Evolutionary conservation across 2,329 filamentous ascomycete species (phyloP).

Genomic region (Pseudocercospora cruenta): DNA sequence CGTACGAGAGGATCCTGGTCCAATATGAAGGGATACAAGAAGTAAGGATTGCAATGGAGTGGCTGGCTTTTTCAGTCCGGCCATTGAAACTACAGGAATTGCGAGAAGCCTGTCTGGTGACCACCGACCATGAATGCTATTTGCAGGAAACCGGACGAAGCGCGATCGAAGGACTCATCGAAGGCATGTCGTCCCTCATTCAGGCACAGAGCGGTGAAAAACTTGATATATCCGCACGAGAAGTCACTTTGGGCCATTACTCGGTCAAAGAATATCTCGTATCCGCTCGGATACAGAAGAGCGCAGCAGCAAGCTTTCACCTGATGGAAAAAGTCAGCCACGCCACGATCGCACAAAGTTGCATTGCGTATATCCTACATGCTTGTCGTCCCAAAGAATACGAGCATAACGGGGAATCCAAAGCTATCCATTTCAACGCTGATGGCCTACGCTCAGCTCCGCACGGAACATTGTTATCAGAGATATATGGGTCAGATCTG

Average conservation of each 20-base stretch:
- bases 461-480: background rate
- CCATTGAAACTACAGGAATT: slow-evolving; percentile 25
- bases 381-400: background rate
- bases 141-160: background rate
- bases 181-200: background rate
- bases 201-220: background rate
- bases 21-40: slow-evolving; percentile 14
- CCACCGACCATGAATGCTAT: background rate
- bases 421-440: background rate
- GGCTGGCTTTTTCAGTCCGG: slow-evolving; percentile 25
- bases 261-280: slow-evolving; percentile 33
- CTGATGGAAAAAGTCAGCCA: background rate
- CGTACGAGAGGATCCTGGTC: slow-evolving; percentile 30
- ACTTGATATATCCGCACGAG: background rate
- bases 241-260: slow-evolving; percentile 30
- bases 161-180: background rate
- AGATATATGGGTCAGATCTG: background rate
- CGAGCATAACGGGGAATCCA: background rate
- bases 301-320: background rate
- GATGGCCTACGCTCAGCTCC: background rate
- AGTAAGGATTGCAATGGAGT: slow-evolving; percentile 22
- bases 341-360: background rate
- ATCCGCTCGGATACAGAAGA: slow-evolving; percentile 18
- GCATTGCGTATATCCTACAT: slow-evolving; percentile 5
- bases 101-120: slow-evolving; percentile 26